Evolutionary conservation across 768 basidiomycete species (phyloP), one percentile per base, ranked within the genome.

Genomic region (Favolaschia claudopus): DNA sequence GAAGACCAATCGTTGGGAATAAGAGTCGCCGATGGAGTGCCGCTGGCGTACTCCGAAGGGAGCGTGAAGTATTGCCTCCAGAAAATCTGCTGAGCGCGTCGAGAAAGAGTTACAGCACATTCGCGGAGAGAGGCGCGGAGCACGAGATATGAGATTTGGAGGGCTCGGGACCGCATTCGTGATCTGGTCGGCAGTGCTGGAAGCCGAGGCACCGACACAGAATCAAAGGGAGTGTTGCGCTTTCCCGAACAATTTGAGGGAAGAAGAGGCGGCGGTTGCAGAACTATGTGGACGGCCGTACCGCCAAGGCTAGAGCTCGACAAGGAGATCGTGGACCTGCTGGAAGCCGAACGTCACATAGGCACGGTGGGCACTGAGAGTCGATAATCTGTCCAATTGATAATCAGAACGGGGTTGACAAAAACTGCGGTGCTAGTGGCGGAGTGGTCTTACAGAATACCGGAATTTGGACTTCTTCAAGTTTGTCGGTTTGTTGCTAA

Each of bases 251-350:
- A 15, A 10, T 40, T 40, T 40, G 9, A 19, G 17, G 8, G 8
- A 7, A n/a, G 68, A 66, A 5, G 72, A 62, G 13, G 61, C 56
- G n/a, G n/a, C n/a, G n/a, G n/a, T 49, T 74, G 64, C 5, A 73
- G 34, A 33, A 74, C 65, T 12, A 43, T 52, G 34, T 73, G 71
- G 1, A 71, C 73, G 52, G 72, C 72, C 17, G 68, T 62, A 32
- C 73, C 73, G 15, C 70, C 69, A 31, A 74, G 68, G 4, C 73
- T 72, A 10, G 66, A 72, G 53, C 72, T 70, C 5, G 68, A 67
- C 36, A 74, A 57, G 2, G 73, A 70, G 13, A 73, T 63, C 19
- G 72, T 63, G 5, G 66, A 58, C 7, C 67, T 63, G 7, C 64
- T 50, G 19, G 63, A 20, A 5, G 63, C 47, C 12, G 19, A 20